phyloP scores from a whole-genome alignment of 495 filamentous ascomycete species.

The Sordaria brevicollis region DNA sequence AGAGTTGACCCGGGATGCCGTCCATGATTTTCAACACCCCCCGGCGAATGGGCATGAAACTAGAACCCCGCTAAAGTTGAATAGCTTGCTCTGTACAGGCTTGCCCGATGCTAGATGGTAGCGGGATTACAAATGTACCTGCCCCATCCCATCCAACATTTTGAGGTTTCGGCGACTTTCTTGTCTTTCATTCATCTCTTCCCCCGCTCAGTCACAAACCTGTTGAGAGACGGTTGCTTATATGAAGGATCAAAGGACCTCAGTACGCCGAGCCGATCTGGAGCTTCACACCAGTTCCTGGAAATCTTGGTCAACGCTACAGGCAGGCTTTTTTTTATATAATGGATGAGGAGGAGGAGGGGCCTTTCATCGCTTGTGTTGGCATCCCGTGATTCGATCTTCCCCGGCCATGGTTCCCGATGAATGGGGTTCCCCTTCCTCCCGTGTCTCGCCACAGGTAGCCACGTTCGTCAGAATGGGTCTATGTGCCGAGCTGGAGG shows the following conservation, averaged over 20 bases:
- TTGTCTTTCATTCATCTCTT: not conserved
- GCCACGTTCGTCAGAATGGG: not conserved
- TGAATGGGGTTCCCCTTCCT: not conserved
- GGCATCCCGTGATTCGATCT: not conserved
- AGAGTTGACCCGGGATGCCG: not conserved
- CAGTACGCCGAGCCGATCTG: not conserved
- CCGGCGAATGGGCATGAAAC: not conserved
- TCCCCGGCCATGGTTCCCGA: not conserved
- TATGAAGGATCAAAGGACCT: not conserved
- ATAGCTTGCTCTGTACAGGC: no score
- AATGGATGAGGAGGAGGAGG: not conserved
- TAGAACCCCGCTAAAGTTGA: not conserved
- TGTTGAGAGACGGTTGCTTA: not conserved
- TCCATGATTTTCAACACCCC: not conserved
- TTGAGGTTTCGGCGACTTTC: no score
- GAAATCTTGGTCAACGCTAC: not conserved
- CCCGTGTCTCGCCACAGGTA: not conserved
- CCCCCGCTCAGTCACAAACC: not conserved
- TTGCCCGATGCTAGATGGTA: no score
- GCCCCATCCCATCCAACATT: no score
- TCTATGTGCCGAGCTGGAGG: not conserved
- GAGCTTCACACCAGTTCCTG: not conserved
- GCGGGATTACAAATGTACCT: no score
- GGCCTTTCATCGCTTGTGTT: not conserved
- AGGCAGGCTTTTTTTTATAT: no score